Evolutionary conservation across 352 stramenopile species (phyloP).

Genomic region (Pythium aristosporum): DNA sequence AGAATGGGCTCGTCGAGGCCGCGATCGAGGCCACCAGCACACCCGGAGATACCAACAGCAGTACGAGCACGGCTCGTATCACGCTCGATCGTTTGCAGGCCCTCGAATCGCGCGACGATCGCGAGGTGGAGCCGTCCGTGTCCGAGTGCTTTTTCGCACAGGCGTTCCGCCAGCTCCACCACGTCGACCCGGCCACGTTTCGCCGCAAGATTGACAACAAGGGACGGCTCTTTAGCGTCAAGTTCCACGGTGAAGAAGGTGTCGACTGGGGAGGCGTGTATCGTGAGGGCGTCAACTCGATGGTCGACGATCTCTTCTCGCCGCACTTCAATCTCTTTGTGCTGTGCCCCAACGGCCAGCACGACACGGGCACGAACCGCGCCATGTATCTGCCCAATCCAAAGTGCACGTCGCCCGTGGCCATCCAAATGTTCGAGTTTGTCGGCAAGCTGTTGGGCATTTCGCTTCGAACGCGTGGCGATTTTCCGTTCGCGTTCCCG

Average conservation of each 20-base stretch:
- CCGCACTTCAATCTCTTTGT: conserved; percentile 84
- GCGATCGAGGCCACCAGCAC: conserved; percentile 77
- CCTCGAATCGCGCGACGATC: conserved; percentile 85
- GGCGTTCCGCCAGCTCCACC: conserved; percentile 88
- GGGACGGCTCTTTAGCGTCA: conserved; percentile 85
- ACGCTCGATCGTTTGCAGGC: conserved; percentile 83
- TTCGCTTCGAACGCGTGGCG: conserved; percentile 90
- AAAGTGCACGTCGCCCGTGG: conserved; percentile 85
- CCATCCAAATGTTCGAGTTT: conserved; percentile 93
- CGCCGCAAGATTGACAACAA: conserved; percentile 90
- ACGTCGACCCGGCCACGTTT: conserved; percentile 83
- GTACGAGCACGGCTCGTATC: conserved; percentile 74
- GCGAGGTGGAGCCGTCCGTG: conserved; percentile 82
- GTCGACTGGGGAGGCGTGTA: conserved; percentile 90
- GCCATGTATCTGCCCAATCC: conserved; percentile 89
- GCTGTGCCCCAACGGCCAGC: conserved; percentile 83
- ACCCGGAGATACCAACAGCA: conserved; percentile 47
- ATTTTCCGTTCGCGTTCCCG: conserved; percentile 91
- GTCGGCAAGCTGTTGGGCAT: conserved; percentile 94
- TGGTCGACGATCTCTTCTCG: conserved; percentile 89
- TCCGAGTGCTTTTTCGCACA: conserved; percentile 94
- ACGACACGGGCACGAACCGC: conserved; percentile 83
- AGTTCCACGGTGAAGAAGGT: conserved; percentile 87
- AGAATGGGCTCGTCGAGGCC: conserved; percentile 75
- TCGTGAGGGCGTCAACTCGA: conserved; percentile 85